Conservation (phyloP, 2,329 filamentous ascomycete species). For the Penicillium palitans region DNA sequence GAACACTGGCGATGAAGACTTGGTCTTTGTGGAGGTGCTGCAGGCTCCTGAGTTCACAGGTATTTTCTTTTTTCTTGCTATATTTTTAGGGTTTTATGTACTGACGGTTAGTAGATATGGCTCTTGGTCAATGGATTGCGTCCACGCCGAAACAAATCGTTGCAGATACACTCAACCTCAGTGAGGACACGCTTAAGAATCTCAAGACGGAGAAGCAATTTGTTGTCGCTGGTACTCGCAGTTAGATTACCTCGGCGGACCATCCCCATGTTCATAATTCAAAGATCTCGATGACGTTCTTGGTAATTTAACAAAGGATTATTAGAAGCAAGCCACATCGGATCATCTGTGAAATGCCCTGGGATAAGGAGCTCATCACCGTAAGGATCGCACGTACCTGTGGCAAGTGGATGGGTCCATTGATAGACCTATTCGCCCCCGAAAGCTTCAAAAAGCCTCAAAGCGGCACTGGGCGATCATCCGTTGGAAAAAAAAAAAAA, state of each 20-base stretch:
- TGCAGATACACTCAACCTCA: conserved; percentile 55
- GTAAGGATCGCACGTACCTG: neutral
- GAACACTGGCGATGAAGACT: conserved; percentile 72
- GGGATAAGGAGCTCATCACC: neutral
- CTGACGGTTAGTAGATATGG: conserved; percentile 44
- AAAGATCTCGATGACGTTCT: neutral
- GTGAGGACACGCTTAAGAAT: conserved; percentile 39
- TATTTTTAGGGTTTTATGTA: neutral
- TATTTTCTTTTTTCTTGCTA: conserved; percentile 12
- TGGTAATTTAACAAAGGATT: neutral
- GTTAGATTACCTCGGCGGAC: neutral
- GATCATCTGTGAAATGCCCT: too few species aligned
- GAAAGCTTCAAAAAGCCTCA: neutral
- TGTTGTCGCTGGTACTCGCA: conserved; percentile 39
- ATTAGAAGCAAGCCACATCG: neutral
- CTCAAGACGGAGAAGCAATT: conserved; percentile 51
- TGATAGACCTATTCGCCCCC: neutral
- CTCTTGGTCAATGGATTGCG: conserved; percentile 51
- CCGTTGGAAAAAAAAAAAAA: too few species aligned
- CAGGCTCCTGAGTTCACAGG: conserved; percentile 64
- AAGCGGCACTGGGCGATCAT: neutral
- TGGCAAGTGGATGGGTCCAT: too few species aligned
- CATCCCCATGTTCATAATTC: neutral
- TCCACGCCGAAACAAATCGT: conserved; percentile 59
- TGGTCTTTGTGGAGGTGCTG: conserved; percentile 75